Base-by-base conservation (phyloP, 2,329 filamentous ascomycete species). In the Sporothrix euskadiensis region DNA sequence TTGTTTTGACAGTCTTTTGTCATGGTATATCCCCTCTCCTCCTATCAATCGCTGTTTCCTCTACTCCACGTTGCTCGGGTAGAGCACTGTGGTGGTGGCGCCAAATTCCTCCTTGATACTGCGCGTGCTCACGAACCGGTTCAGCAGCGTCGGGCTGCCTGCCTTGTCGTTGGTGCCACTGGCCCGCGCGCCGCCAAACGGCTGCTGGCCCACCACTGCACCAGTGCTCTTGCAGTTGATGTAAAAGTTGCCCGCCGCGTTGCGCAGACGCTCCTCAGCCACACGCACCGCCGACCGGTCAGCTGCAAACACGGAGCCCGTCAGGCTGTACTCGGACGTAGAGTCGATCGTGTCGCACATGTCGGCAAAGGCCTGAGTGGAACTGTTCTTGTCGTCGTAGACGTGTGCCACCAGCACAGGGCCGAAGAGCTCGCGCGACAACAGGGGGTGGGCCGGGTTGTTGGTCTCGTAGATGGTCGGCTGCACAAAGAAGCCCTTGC, bases 91-190 rank as follows among this genome's bases (percentile, higher is more conserved):
- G 47, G 86, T 86, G 47, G 88, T 90, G 3, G 88, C 83, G 75
- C 84, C 83, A 78, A 93, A 94, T 84, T 94, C 92, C 85, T 94
- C 92, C 88, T 88, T 89, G 76, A 89, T 82, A 6, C 84, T 84
- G 71, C 86, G 80, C 72, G 83, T 81, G 77, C 84, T 85, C 16
- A 85, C 84, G 76, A 88, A 88, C 26, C 87, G 82, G 74, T 82
- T 80, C 75, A 89, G 77, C 74, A 86, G 80, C 47, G 82, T 83
- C 63, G 83, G 81, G 77, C 85, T 88, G 52, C 87, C 87, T 3
- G 86, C 86, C 81, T 88, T 88, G 78, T 88, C 86, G 76, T 87
- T 87, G 16, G 87, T 88, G 44, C 87, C 86, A 65, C 84, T 87
- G 61, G 83, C 83, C 71, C 87, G 81, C 71, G 83, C 82, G 54